phyloP scores from a whole-genome alignment of 1,139 yeast species.

The Meyerozyma smithsonii region DNA sequence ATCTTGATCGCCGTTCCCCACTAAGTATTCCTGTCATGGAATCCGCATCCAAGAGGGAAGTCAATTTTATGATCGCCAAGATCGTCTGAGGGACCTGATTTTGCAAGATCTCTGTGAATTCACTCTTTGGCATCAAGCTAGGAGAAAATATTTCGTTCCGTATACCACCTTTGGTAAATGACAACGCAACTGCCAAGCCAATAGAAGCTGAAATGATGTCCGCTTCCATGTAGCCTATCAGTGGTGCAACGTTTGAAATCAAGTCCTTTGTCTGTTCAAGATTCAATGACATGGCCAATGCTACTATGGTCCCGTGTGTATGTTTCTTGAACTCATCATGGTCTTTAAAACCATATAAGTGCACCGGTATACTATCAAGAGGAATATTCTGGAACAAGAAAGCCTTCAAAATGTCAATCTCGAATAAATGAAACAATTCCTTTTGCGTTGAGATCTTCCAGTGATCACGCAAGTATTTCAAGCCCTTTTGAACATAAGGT shows the following conservation, averaged over 20 bases:
- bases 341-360: slow-evolving; percentile 29
- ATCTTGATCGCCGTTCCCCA: background rate
- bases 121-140: slow-evolving; percentile 8
- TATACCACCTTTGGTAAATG: slow-evolving; percentile 41
- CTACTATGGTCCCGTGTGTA: slow-evolving; percentile 15
- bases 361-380: slow-evolving; percentile 34
- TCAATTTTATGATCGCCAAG: slow-evolving; percentile 27
- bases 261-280: background rate
- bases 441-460: slow-evolving; percentile 13
- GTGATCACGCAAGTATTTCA: slow-evolving; percentile 13
- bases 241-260: background rate
- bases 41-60: slow-evolving; percentile 35
- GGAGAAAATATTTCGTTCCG: slow-evolving; percentile 31
- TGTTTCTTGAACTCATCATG: slow-evolving; percentile 21
- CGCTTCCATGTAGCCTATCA: background rate
- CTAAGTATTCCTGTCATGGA: background rate
- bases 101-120: slow-evolving; percentile 16
- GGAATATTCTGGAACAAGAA: slow-evolving; percentile 36
- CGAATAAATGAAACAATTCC: slow-evolving; percentile 24
- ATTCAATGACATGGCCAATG: background rate
- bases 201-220: slow-evolving; percentile 29
- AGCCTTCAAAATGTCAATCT: slow-evolving; percentile 31
- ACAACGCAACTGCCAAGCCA: slow-evolving; percentile 36
- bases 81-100: slow-evolving; percentile 27
- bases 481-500: background rate